Conservation (phyloP, 495 filamentous ascomycete species). For the Penicillium cataractarum region DNA sequence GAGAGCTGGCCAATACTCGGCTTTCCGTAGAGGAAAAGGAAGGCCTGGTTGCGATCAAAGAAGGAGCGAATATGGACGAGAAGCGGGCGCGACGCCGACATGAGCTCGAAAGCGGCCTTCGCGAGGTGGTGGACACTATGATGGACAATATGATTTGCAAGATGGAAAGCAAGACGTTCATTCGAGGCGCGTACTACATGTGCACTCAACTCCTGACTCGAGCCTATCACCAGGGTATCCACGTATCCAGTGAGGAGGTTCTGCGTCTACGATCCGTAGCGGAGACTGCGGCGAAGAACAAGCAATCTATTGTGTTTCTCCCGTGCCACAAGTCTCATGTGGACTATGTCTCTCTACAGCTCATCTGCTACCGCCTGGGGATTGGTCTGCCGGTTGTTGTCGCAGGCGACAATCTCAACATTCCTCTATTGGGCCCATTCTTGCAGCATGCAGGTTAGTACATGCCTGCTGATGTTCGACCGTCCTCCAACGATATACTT, state of each 20-base stretch:
- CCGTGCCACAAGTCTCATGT: constrained; percentile 94
- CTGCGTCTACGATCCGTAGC: constrained; percentile 79
- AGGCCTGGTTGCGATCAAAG: constrained; percentile 61
- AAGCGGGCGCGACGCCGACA: constrained; percentile 58
- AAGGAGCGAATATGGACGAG: constrained; percentile 44
- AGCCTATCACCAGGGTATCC: constrained; percentile 95
- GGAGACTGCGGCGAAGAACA: constrained; percentile 76
- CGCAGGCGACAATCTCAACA: constrained; percentile 93
- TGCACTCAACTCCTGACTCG: constrained; percentile 84
- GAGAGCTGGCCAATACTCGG: constrained; percentile 73
- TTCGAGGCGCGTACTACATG: constrained; percentile 88
- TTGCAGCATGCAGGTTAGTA: constrained; percentile 82
- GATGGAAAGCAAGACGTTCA: constrained; percentile 93
- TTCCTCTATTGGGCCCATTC: constrained; percentile 86
- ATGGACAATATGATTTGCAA: constrained; percentile 98
- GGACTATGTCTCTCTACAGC: constrained; percentile 90
- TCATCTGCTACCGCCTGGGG: constrained; percentile 93
- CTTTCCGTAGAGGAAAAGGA: constrained; percentile 74
- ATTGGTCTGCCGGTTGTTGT: constrained; percentile 90
- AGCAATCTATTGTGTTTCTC: constrained; percentile 94
- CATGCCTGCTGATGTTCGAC: background rate
- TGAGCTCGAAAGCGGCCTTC: constrained; percentile 64
- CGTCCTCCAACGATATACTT: constrained; percentile 11
- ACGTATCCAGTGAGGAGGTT: constrained; percentile 93
- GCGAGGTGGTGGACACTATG: constrained; percentile 79